Percentiles rank a stretch among this genome's conserved stretches.
Evolutionary conservation across 495 filamentous ascomycete species (phyloP).

Genomic region (Annulohypoxylon bovei): DNA sequence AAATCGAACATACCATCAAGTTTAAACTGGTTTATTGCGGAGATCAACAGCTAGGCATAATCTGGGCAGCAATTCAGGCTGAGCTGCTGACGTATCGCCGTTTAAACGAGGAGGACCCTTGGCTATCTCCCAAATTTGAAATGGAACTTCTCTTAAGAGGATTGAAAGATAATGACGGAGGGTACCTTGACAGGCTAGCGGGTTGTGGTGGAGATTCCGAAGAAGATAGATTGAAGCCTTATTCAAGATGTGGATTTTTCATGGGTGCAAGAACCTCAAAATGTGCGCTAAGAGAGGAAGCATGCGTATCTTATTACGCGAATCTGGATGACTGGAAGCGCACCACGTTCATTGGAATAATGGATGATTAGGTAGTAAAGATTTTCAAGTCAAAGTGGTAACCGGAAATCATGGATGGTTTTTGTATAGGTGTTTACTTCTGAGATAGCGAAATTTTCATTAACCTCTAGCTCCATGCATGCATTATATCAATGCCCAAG

Average conservation of each 20-base stretch:
- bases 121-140: slow-evolving; percentile 19
- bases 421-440: too few species aligned
- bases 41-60: slow-evolving; percentile 6
- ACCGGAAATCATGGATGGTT: too few species aligned
- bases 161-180: background rate
- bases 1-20: background rate
- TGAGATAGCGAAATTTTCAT: too few species aligned
- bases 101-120: background rate
- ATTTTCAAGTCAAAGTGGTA: too few species aligned
- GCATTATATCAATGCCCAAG: too few species aligned
- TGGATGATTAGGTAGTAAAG: background rate
- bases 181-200: background rate
- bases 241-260: slow-evolving; percentile 17
- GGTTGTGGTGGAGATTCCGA: background rate
- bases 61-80: slow-evolving; percentile 24
- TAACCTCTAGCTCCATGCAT: too few species aligned
- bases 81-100: slow-evolving; percentile 33
- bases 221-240: background rate
- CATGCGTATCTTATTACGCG: slow-evolving; percentile 16
- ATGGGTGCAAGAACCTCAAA: background rate
- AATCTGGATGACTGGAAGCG: slow-evolving; percentile 32
- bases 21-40: slow-evolving; percentile 1
- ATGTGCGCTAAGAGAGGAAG: slow-evolving; percentile 22
- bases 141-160: background rate
- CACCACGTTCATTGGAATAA: slow-evolving; percentile 3